Base-by-base conservation (phyloP, 805 yeast genomes). In the Groenewaldozyma salmanticensis region DNA sequence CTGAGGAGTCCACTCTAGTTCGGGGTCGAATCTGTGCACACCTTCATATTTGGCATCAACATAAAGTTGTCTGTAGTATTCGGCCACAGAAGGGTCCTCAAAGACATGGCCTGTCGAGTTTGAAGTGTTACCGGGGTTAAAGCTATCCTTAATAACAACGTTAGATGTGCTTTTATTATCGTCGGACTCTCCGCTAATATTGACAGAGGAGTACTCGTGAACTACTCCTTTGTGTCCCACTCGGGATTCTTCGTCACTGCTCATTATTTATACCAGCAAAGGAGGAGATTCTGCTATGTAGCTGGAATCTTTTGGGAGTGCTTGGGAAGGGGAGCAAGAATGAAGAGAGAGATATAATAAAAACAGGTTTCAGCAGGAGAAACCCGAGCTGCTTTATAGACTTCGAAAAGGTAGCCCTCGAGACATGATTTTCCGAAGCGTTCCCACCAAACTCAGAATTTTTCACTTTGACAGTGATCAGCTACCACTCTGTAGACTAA, bases 1-100 rank as follows among this genome's bases (percentile, higher is more conserved):
- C 37, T 66, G 61, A 3, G 47, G 48, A 0, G 72, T 62, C 84
- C 83, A 78, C 7, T 65, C 63, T 31, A 76, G 67, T 0, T 65
- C 62, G 0, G 83, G 80, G 52, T 80, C 83, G 51, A 79, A 72
- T 15, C 64, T 64, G 27, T 64, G 60, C 18, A 72, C 62, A 45
- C 80, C 71, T 52, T 78, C 84, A 51, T 78, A 78, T 6, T 68
- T 35, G 1, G 73, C 55, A 2, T 55, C 47, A 33, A 74, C 75
- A 49, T 77, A 77, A 5, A 74, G 33, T 0, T 59, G 50, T 3
- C 59, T 47, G 52, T 72, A 77, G 51, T 68, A 57, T 29, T 65
- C 66, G 2, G 72, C 77, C 2, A 69, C 64, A 3, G 49, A 58
- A 1, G 75, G 75, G 47, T 76, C 74, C 33, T 53, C 48, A 49